phyloP scores from a whole-genome alignment of 1,284 basidiomycete species.

The Jaminaea rosea region DNA sequence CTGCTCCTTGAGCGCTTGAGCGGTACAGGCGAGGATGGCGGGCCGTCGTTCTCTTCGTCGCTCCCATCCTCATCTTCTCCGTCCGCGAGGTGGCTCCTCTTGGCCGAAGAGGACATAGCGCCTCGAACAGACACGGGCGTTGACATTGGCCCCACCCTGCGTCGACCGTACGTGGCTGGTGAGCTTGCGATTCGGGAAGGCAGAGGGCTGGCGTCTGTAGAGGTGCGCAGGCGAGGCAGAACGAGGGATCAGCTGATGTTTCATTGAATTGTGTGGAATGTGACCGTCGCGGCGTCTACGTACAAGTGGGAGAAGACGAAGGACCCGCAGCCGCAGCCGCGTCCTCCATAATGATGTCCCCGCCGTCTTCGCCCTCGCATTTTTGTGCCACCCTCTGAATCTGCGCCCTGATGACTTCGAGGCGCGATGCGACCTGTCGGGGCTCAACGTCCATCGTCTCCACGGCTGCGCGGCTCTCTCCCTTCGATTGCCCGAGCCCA shows the following conservation, averaged over 20 bases:
- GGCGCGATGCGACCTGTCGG: constrained; percentile 20
- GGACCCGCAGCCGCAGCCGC: no score
- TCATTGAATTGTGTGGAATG: no score
- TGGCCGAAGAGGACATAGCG: no score
- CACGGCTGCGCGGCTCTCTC: background rate
- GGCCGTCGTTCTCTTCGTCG: background rate
- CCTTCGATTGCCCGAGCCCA: constrained; percentile 3
- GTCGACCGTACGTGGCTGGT: no score
- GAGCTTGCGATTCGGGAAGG: no score
- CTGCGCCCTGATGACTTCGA: constrained; percentile 29
- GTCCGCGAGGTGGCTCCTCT: background rate
- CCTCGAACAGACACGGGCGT: no score
- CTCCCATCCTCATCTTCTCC: background rate
- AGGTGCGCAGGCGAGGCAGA: background rate
- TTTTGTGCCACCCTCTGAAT: constrained; percentile 7
- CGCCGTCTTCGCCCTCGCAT: background rate
- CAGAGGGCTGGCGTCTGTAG: no score
- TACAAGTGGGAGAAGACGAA: background rate
- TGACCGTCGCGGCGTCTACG: no score
- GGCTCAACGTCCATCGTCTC: no score
- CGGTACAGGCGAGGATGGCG: background rate
- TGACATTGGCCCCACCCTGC: no score
- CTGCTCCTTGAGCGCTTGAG: background rate
- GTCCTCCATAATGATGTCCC: background rate
- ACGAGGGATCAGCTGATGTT: background rate